Base-by-base conservation (phyloP, 1,284 basidiomycete species). In the Meira nashicola region DNA sequence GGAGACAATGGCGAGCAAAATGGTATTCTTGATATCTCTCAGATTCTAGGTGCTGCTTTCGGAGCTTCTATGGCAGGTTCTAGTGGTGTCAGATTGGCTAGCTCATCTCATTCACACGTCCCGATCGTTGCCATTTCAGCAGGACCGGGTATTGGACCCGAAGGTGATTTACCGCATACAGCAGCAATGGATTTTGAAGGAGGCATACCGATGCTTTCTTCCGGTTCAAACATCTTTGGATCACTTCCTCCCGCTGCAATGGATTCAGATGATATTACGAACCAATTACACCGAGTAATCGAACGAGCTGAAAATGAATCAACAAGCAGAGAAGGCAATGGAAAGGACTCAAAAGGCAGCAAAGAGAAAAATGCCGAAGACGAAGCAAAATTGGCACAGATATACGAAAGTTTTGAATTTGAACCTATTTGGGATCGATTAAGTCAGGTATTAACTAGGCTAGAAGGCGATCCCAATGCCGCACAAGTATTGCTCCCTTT, bases 291-390 rank as follows among this genome's bases (percentile, higher is more conserved):
- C 17, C 3, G 43, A 44, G 43, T 17, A 4, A 44, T 44, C 9
- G 4, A 44, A 44, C 17, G 50, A 4, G 50, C 28, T n/a, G 28
- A 53, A 15, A n/a, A 23, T 12, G 50, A 53, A 41, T 11, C 19
- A 39, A 17, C 40, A 12, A 54, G 53, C 23, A 49, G 47, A 33
- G 37, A 33, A 56, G 25, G 10, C 17, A 39, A 48, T 39, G 8
- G 37, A 54, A 50, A 39, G 52, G 46, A 48, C 17, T 21, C 25
- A 23, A 25, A 21, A 14, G 21, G 5, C 25, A 17, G 46, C 7
- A 48, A 48, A 23, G 17, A 48, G 14, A 48, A 48, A 41, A 59
- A 90, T 73, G 89, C 89, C 74, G 88, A 74, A 50, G 66, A 74
- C 37, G 76, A 74, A 59, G 67, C 65, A 17, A 60, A 65, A 56